These are phyloP conservation scores for Trichosanthes cucumerina DNA, from an alignment of 306 rosid species.

Conservation along the genomic window DNA sequence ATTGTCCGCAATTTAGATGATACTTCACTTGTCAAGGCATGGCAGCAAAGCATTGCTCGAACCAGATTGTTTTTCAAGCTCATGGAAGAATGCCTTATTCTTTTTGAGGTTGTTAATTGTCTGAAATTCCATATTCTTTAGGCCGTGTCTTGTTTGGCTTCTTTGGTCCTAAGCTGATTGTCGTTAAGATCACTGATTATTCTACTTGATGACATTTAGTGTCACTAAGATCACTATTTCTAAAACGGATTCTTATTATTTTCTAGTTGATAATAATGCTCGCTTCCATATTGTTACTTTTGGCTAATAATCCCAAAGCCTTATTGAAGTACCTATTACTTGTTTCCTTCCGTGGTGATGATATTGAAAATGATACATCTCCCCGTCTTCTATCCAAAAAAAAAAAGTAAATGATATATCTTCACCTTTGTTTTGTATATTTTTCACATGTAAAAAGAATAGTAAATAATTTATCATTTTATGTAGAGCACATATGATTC, in stretches of 20 bases:
- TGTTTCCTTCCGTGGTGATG: background rate
- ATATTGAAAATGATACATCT: background rate
- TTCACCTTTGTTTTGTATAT: background rate
- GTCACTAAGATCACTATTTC: background rate
- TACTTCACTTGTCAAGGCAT: slow-evolving; percentile 80
- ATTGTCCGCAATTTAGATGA: slow-evolving; percentile 95
- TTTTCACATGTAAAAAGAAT: background rate
- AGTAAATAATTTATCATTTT: background rate
- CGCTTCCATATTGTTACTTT: background rate
- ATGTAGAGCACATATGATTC: background rate
- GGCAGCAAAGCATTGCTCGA: slow-evolving; percentile 94
- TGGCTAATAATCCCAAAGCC: background rate
- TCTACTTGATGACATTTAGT: background rate
- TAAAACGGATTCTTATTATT: background rate
- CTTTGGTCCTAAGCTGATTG: background rate
- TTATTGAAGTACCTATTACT: background rate
- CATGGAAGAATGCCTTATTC: slow-evolving; percentile 82
- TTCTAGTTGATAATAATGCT: background rate
- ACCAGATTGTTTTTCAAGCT: slow-evolving; percentile 97
- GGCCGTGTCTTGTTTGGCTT: background rate
- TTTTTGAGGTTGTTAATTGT: slow-evolving; percentile 69
- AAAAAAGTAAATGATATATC: background rate
- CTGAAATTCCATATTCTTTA: background rate
- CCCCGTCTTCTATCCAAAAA: background rate
- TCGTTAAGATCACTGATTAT: background rate